phyloP scores from a whole-genome alignment of 2,329 filamentous ascomycete genomes.

The Ceratocystis diversiconidia region DNA sequence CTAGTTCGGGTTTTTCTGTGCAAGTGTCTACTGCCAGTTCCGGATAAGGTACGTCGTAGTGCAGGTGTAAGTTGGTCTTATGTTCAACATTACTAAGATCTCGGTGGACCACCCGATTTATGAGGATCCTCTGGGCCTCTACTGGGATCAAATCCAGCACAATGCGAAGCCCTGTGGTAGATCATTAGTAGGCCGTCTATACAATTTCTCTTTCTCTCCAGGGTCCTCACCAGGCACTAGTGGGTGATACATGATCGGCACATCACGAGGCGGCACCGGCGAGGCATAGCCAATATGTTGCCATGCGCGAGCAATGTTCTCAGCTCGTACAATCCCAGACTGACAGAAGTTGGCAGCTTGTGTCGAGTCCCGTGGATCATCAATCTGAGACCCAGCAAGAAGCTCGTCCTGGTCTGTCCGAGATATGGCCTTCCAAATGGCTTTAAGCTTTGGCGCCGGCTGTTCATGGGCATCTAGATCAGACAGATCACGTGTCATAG shows the following conservation, averaged over 20 bases:
- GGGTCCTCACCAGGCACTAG: constrained; percentile 49
- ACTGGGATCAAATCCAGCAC: constrained; percentile 61
- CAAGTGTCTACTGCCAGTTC: constrained; percentile 19
- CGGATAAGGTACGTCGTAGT: constrained; percentile 56
- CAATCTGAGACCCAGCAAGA: constrained; percentile 39
- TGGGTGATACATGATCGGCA: constrained; percentile 47
- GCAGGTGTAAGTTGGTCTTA: constrained; percentile 79
- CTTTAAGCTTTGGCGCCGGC: constrained; percentile 55
- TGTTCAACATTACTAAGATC: constrained; percentile 62
- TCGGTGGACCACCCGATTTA: constrained; percentile 60
- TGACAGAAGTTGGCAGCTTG: constrained; percentile 33
- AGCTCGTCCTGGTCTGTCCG: constrained; percentile 42
- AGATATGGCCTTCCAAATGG: constrained; percentile 61
- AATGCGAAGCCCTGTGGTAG: constrained; percentile 55
- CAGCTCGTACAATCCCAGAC: constrained; percentile 30
- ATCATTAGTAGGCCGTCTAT: background rate
- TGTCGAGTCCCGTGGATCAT: constrained; percentile 30
- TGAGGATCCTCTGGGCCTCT: constrained; percentile 50
- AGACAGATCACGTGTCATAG: constrained; percentile 8
- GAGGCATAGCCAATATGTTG: constrained; percentile 27
- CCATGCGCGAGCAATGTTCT: constrained; percentile 33
- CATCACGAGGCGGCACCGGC: constrained; percentile 27
- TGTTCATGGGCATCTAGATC: constrained; percentile 62
- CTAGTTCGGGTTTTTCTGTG: constrained; percentile 19
- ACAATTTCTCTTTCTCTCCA: background rate